These are phyloP conservation scores for Pichia rugopelliculosa DNA, from an alignment of 805 yeast species.

Conservation along the genomic window DNA sequence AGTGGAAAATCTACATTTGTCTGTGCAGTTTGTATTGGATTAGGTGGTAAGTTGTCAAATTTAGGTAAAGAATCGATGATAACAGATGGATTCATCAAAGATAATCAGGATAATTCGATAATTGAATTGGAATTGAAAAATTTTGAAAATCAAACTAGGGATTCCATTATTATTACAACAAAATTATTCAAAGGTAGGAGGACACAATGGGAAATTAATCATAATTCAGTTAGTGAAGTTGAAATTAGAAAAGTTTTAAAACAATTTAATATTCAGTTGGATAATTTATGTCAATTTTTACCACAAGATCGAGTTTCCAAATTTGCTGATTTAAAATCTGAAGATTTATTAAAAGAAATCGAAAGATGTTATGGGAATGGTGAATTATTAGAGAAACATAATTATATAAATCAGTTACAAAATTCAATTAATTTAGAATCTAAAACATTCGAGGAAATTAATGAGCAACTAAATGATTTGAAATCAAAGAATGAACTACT, in stretches of 20 bases:
- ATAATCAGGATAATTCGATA: constrained; percentile 42
- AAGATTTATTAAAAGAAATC: constrained; percentile 65
- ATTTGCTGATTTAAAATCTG: constrained; percentile 77
- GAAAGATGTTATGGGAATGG: constrained; percentile 71
- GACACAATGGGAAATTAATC: constrained; percentile 49
- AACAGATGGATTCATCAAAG: constrained; percentile 61
- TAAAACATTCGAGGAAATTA: constrained; percentile 25
- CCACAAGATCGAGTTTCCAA: constrained; percentile 95
- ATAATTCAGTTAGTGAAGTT: constrained; percentile 32
- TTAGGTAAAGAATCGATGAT: constrained; percentile 63
- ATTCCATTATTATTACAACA: constrained; percentile 36
- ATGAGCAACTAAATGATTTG: constrained; percentile 28
- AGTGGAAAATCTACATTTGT: constrained; percentile 91
- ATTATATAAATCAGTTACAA: constrained; percentile 47
- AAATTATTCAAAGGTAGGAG: constrained; percentile 35
- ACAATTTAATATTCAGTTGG: constrained; percentile 69
- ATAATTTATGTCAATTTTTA: constrained; percentile 85
- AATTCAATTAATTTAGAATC: constrained; percentile 25
- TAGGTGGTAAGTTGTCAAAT: constrained; percentile 70
- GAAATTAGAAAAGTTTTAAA: constrained; percentile 39
- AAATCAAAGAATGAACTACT: constrained; percentile 31
- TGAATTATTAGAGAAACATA: constrained; percentile 49
- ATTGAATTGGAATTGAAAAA: constrained; percentile 48
- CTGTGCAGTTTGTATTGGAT: constrained; percentile 84
- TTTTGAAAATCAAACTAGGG: constrained; percentile 16